Conservation (phyloP, 148 eudicot species). For the Amaranthus palmeri region DNA sequence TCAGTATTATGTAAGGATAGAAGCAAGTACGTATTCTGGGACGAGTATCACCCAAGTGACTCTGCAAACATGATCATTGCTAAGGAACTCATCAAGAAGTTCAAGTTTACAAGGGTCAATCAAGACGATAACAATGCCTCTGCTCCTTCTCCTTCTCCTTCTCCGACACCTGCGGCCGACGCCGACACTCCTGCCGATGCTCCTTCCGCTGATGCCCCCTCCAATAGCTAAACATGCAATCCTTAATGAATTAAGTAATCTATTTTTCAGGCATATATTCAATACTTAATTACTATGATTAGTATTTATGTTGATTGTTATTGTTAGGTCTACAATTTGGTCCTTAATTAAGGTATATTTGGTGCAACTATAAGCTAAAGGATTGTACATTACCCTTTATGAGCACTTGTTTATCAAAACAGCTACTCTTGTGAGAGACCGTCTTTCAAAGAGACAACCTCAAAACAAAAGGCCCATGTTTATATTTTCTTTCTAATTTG, state of each 20-base stretch:
- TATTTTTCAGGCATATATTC: not conserved
- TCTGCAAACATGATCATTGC: constrained; percentile 67
- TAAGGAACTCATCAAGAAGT: constrained; percentile 50
- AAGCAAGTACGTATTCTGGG: constrained; percentile 92
- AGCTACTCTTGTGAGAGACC: too few species aligned
- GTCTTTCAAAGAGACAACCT: too few species aligned
- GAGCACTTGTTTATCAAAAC: too few species aligned
- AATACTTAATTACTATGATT: not conserved
- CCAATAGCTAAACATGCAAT: not conserved
- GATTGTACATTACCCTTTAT: not conserved
- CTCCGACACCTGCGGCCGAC: constrained; percentile 19
- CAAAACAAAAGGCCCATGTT: too few species aligned
- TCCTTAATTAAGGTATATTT: not conserved
- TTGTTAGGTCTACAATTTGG: constrained; percentile 18
- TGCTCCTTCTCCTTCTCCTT: constrained; percentile 41
- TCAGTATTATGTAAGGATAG: constrained; percentile 64
- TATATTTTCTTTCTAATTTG: too few species aligned
- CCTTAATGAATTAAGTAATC: not conserved
- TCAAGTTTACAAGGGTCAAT: constrained; percentile 37
- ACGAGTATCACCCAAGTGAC: constrained; percentile 85
- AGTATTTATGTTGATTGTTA: constrained; percentile 15
- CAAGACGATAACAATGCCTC: constrained; percentile 18
- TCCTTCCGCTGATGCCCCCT: constrained; percentile 7
- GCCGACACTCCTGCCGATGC: constrained; percentile 1
- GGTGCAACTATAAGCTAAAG: not conserved